A percentile compares a stretch with the other conserved stretches of the same genome.
These are phyloP conservation scores for Penicillium silybi DNA, from an alignment of 495 filamentous ascomycete genomes.

Conservation along the genomic window DNA sequence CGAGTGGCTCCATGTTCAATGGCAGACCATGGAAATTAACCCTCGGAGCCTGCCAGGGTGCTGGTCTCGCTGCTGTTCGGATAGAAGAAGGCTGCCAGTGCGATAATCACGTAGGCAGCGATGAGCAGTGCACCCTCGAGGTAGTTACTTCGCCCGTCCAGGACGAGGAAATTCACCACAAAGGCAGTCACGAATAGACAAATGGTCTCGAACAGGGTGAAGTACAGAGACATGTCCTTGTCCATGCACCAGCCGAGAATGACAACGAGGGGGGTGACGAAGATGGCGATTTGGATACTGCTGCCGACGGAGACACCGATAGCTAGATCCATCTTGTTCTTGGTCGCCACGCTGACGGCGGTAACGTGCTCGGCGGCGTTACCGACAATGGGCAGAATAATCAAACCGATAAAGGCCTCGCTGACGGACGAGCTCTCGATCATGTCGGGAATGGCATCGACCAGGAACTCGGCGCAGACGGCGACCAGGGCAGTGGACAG, in stretches of 20 bases:
- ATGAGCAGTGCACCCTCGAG: constrained; percentile 79
- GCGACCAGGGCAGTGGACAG: constrained; percentile 77
- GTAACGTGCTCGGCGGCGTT: constrained; percentile 93
- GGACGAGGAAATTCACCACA: constrained; percentile 81
- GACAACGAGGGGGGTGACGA: constrained; percentile 84
- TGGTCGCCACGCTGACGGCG: constrained; percentile 79
- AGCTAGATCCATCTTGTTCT: constrained; percentile 95
- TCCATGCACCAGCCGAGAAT: constrained; percentile 83
- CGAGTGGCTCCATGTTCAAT: background rate
- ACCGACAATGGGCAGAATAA: constrained; percentile 85
- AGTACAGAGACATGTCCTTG: constrained; percentile 83
- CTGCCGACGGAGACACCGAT: constrained; percentile 87
- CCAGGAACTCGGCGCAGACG: constrained; percentile 82
- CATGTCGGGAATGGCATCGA: constrained; percentile 73
- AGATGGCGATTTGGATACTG: constrained; percentile 81
- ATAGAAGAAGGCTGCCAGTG: constrained; percentile 39
- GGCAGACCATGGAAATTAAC: background rate
- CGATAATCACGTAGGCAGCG: constrained; percentile 67
- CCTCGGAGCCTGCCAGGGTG: constrained; percentile 18
- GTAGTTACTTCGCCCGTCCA: constrained; percentile 86
- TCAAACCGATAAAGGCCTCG: constrained; percentile 81
- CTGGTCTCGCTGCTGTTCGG: constrained; percentile 24
- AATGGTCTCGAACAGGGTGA: constrained; percentile 88
- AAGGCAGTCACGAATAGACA: constrained; percentile 82
- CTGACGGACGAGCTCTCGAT: constrained; percentile 60